Evolutionary conservation across 2,329 filamentous ascomycete species (phyloP), one percentile per base, ranked within the genome.

Genomic region (Claviceps monticola): DNA sequence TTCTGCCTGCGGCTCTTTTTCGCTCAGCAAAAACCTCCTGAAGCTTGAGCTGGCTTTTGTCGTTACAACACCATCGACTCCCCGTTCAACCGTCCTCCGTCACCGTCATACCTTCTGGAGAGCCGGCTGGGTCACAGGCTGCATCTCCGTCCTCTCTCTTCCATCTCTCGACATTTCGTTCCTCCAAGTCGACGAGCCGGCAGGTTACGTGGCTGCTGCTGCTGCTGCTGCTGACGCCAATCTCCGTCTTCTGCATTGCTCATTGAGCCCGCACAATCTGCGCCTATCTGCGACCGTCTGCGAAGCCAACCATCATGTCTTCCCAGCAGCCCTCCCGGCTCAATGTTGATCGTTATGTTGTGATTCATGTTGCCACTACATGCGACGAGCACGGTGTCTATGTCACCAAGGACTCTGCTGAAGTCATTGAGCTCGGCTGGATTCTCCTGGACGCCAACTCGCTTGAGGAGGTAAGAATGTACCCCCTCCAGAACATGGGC

Each of bases 301-400:
- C 51, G 55, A 34, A 29, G 36, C 49, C 55, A 59, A 58, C 50
- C 54, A 64, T 58, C 61, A 71, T 70, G 68, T 61, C 68, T 60
- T 62, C 68, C 52, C 68, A 69, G 59, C 66, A 66, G 57, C 56
- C 63, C 51, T 75, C 74, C 49, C 79, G 80, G 60, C 77, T 83
- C 61, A 85, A 85, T 72, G 80, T 95, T 71, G 93, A 98, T 74
- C 87, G 91, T 69, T 98, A 95, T 72, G 86, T 96, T 59, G 88
- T 98, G 64, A 95, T 97, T 68, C 93, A 98, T 71, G 91, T 97
- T 65, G 93, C 93, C 57, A 98, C 93, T 38, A 98, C 93, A 60
- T 98, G 93, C 72, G 93, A 98, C 70, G 93, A 98, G 70, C 93
- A 98, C 72, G 93, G 93, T 57, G 93, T 98, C 59, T 98, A 98